phyloP scores from a whole-genome alignment of 257 asterid species.

The Linaria vulgaris region DNA sequence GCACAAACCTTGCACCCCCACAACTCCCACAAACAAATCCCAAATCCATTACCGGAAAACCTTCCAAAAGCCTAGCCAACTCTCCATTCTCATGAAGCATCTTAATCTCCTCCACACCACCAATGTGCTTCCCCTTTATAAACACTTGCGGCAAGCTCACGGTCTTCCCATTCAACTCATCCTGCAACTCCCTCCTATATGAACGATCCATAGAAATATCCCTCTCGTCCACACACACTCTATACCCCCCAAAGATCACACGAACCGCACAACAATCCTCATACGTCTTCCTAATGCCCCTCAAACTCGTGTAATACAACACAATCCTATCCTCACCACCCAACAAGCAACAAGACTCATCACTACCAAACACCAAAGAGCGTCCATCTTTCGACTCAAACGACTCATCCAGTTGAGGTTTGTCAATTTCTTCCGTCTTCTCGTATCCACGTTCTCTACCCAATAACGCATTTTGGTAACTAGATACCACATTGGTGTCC shows the following conservation, averaged over 20 bases:
- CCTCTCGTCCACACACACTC: conserved; percentile 76
- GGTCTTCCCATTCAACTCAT: conserved; percentile 48
- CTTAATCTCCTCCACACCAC: conserved; percentile 78
- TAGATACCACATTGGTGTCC: conserved; percentile 43
- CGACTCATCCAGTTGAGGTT: conserved; percentile 20
- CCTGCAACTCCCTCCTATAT: conserved; percentile 67
- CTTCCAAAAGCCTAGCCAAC: conserved; percentile 59
- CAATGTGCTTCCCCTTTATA: conserved; percentile 62
- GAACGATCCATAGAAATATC: conserved; percentile 91
- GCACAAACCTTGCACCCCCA: conserved; percentile 88
- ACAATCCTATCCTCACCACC: conserved; percentile 58
- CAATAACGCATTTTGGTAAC: conserved; percentile 38
- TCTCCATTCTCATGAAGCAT: conserved; percentile 76
- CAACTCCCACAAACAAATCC: conserved; percentile 71
- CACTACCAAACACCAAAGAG: conserved; percentile 22
- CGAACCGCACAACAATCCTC: conserved; percentile 77
- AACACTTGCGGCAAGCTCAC: conserved; percentile 75
- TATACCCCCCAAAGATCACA: conserved; percentile 62
- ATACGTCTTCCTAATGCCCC: conserved; percentile 82
- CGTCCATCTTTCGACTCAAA: conserved; percentile 23
- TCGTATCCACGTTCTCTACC: conserved; percentile 41
- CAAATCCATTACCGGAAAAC: conserved; percentile 48
- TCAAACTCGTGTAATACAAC: conserved; percentile 73
- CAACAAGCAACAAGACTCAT: conserved; percentile 35
- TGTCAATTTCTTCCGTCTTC: conserved; percentile 22